These are phyloP conservation scores for Musa balbisiana DNA, from an alignment of 202 grass and related monocot species.

Conservation along the genomic window DNA sequence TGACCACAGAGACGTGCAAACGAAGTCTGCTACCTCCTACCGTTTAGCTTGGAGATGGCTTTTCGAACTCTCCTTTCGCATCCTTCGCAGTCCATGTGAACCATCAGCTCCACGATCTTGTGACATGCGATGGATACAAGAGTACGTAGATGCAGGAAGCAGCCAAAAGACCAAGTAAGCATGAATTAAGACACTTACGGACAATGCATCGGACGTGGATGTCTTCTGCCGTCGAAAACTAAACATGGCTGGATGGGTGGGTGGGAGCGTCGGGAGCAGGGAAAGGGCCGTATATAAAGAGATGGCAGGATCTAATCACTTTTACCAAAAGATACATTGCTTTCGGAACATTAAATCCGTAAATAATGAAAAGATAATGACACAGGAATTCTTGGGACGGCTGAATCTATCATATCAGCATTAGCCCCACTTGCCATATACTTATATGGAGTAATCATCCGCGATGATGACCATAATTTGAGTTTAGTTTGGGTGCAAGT, in stretches of 20 bases:
- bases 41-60: slow-evolving; percentile 59
- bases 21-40: slow-evolving; percentile 9
- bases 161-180: background rate
- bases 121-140: background rate
- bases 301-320: background rate
- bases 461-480: too few relatives aligned
- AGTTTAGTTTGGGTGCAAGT: too few relatives aligned
- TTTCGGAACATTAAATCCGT: background rate
- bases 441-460: too few relatives aligned
- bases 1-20: too few relatives aligned
- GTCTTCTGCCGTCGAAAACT: slow-evolving; percentile 36
- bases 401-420: background rate
- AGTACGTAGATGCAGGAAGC: background rate
- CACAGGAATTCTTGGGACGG: background rate
- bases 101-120: slow-evolving; percentile 78
- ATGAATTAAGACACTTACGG: slow-evolving; percentile 34
- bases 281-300: background rate
- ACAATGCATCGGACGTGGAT: slow-evolving; percentile 40
- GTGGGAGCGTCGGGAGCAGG: slow-evolving; percentile 38
- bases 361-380: background rate
- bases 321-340: background rate
- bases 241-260: slow-evolving; percentile 54
- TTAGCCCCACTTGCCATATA: too few relatives aligned
- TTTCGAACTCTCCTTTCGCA: slow-evolving; percentile 59
- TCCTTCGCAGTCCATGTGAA: slow-evolving; percentile 89